Evolutionary conservation across 257 asterid species (phyloP), one percentile per base, ranked within the genome.

Genomic region (Capsicum baccatum): DNA sequence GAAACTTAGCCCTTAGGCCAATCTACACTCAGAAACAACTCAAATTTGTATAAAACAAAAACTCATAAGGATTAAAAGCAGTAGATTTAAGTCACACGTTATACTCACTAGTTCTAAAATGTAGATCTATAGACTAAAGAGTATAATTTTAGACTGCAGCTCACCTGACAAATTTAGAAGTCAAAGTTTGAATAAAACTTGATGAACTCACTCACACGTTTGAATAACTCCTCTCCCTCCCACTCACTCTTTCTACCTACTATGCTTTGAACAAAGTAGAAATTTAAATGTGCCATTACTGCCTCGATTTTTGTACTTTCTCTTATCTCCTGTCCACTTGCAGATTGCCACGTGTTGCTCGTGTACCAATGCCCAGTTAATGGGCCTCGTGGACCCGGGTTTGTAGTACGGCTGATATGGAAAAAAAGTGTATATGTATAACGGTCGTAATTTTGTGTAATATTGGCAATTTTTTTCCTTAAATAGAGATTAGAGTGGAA

Each of bases 391-490:
- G 63, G 63, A 9, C n/a, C 81, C 81, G 48, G 48, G 5, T 52
- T 76, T 50, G 21, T 76, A 6, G 62, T 74, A 67, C 9, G 0
- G 52, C 52, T 42, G 6, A 73, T 73, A n/a, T 48, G 14, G n/a
- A 0, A 19, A 47, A 44, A 70, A 39, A 42, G 44, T 4, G 8
- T 17, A 16, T 63, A 12, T 66, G 19, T 73, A 73, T 3, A 73
- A 48, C 80, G 80, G 80, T 74, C 80, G 60, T 48, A 74, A 74
- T 10, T 48, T 48, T 50, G 80, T 50, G 80, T 66, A 66, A 33
- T 5, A 66, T 48, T n/a, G 3, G 19, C 11, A 11, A 1, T 48
- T 0, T 3, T 9, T 48, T 73, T 19, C 35, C 80, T 17, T 71
- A 0, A 15, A 44, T 70, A 70, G 14, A 26, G 17, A 64, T 26